Evolutionary conservation across 306 rosid species (phyloP).

Genomic region (Geum urbanum): DNA sequence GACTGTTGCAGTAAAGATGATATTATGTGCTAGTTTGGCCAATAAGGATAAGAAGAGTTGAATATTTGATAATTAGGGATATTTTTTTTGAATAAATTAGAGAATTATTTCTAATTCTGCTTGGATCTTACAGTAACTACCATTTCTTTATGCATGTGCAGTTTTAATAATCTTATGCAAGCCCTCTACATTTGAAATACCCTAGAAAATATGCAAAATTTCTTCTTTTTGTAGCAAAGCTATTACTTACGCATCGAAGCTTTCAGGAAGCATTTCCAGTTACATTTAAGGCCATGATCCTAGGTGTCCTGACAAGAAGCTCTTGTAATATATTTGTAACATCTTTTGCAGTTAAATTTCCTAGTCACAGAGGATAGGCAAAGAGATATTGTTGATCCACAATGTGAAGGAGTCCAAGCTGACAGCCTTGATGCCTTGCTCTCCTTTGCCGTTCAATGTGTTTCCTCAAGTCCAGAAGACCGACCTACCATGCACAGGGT

Average conservation of each 20-base stretch:
- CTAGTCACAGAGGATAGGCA: slow-evolving; percentile 73
- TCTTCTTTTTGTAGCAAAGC: not conserved
- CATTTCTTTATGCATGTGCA: not conserved
- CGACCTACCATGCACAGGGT: slow-evolving; percentile 98
- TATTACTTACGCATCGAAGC: not conserved
- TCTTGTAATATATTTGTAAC: slow-evolving; percentile 23
- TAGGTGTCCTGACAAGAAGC: slow-evolving; percentile 19
- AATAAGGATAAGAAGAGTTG: too few species aligned
- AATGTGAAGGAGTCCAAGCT: slow-evolving; percentile 76
- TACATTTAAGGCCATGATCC: not conserved
- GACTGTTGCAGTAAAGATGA: too few species aligned
- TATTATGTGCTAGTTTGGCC: too few species aligned
- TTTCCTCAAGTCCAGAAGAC: slow-evolving; percentile 86
- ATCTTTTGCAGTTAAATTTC: slow-evolving; percentile 70
- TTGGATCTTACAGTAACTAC: not conserved
- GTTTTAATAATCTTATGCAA: not conserved
- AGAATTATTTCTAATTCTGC: not conserved
- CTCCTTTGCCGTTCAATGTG: slow-evolving; percentile 75
- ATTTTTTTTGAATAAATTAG: too few species aligned
- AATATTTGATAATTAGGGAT: too few species aligned
- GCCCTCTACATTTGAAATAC: not conserved
- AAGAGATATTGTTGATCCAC: slow-evolving; percentile 74
- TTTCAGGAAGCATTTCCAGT: not conserved
- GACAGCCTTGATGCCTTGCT: slow-evolving; percentile 93
- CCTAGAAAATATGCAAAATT: not conserved